Evolutionary conservation across 139 green algal species (phyloP).

Genomic region (Chlorella sp.): DNA sequence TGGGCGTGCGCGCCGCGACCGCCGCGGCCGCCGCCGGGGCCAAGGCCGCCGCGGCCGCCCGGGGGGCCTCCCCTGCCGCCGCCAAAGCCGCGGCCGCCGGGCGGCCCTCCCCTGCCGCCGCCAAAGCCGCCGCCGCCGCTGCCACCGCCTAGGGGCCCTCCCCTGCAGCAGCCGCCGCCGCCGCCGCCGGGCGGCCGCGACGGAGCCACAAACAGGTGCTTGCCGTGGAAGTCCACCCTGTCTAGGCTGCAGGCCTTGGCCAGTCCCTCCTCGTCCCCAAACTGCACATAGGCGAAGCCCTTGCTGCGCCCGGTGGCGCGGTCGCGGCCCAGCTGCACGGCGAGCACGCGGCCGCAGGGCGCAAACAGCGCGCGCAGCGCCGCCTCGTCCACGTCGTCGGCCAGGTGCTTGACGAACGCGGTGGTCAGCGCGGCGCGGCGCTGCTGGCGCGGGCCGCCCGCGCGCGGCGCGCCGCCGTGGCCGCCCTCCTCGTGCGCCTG

Average conservation of each 20-base stretch:
- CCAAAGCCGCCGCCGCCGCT: not conserved
- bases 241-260: constrained; percentile 48
- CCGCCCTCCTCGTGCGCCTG: constrained; percentile 1
- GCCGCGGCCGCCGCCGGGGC: not conserved
- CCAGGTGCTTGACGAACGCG: constrained; percentile 58
- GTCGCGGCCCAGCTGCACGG: constrained; percentile 56
- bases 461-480: not conserved
- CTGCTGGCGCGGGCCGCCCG: constrained; percentile 6
- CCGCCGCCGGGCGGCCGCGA: constrained; percentile 58
- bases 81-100: not conserved
- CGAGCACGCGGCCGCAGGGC: constrained; percentile 42
- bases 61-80: not conserved
- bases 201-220: constrained; percentile 60
- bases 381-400: constrained; percentile 29
- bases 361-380: constrained; percentile 60
- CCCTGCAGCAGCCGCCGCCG: not conserved
- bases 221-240: constrained; percentile 50
- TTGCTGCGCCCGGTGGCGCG: constrained; percentile 35
- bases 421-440: constrained; percentile 30
- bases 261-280: constrained; percentile 54
- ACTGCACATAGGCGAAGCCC: constrained; percentile 87
- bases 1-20: not conserved
- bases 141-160: not conserved
- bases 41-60: not conserved
- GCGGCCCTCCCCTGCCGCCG: not conserved